Evolutionary conservation across 495 filamentous ascomycete genomes (phyloP), one percentile per base, ranked within the genome.

Genomic region (Penicillium paradoxum): DNA sequence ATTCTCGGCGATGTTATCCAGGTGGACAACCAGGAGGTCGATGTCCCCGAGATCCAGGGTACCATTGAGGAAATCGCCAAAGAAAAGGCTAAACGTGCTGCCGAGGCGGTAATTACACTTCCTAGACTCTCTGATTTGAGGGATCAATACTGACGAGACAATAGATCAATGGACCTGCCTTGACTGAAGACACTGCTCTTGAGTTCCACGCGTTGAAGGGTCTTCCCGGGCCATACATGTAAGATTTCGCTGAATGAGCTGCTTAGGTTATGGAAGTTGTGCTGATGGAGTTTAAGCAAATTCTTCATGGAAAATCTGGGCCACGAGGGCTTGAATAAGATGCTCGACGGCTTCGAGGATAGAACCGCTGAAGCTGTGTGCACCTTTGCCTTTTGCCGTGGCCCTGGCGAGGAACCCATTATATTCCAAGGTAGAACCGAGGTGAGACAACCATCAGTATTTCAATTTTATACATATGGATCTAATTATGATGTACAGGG

Each of bases 151-250:
- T 66, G 43, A 70, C 41, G 45, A 34, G 11, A 6, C 6, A 6
- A 25, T 48, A 95, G 90, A 68, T 93, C 43, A 68, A 82, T 55
- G 93, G 91, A 0, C 91, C 93, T 14, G 95, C 96, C 30, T 77
- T 99, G 45, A 92, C 95, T 18, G 93, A 99, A 68, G 93, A 99
- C 72, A 97, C 93, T 11, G 89, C 87, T 60, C 77, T 99, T 24
- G 91, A 89, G 72, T 99, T 97, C 71, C 84, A 88, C 63, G 91
- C 91, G 9, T 74, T 96, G 43, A 82, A 88, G 55, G 91, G 89
- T 11, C 75, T 99, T 34, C 93, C 93, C n/a, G 93, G 93, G 2
- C 91, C 93, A 24, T 99, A 99, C 67, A 91, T 99, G 92, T 97
- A 75, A 32, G 7, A n/a, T 4, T 43, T 33, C 19, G 15, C 25